Percentiles rank a stretch among this genome's conserved stretches.
These are phyloP conservation scores for Lentinula aciculospora DNA, from an alignment of 768 basidiomycete species.

Conservation along the genomic window DNA sequence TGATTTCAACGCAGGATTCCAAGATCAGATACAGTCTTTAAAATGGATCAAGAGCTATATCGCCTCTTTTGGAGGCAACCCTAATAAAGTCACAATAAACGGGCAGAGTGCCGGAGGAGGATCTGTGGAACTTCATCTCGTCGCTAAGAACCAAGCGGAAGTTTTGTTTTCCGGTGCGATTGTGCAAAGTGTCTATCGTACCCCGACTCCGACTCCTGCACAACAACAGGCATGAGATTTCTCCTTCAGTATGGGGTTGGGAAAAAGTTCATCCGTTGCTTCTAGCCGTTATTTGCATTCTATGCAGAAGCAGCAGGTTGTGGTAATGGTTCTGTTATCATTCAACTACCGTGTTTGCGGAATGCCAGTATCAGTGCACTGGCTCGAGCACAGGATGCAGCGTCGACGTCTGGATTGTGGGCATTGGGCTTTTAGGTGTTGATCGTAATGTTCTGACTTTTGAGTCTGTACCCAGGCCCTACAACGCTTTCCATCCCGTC, in stretches of 20 bases:
- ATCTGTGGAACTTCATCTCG: slow-evolving; percentile 54
- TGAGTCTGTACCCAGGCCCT: slow-evolving; percentile 30
- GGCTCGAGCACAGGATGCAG: slow-evolving; percentile 49
- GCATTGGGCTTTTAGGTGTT: slow-evolving; percentile 11
- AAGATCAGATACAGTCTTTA: slow-evolving; percentile 44
- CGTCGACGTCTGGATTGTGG: slow-evolving; percentile 34
- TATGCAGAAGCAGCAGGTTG: slow-evolving; percentile 48
- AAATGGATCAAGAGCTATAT: slow-evolving; percentile 33
- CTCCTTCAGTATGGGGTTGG: background rate
- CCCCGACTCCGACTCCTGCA: slow-evolving; percentile 43
- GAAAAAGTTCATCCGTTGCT: background rate
- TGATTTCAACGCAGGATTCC: slow-evolving; percentile 49
- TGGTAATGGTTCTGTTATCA: slow-evolving; percentile 24
- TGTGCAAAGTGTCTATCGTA: slow-evolving; percentile 55
- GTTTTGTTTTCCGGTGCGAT: slow-evolving; percentile 50
- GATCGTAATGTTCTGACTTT: background rate
- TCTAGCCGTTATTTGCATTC: slow-evolving; percentile 47
- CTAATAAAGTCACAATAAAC: slow-evolving; percentile 39
- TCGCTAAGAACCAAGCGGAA: slow-evolving; percentile 31
- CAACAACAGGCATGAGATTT: slow-evolving; percentile 43
- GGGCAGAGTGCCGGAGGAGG: slow-evolving; percentile 57
- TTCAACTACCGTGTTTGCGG: slow-evolving; percentile 42
- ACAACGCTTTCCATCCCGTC: slow-evolving; percentile 46
- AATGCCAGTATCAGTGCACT: slow-evolving; percentile 45
- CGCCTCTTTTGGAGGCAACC: slow-evolving; percentile 32